Base-by-base conservation (phyloP, 116 monocot species). In the Iris pallida region DNA sequence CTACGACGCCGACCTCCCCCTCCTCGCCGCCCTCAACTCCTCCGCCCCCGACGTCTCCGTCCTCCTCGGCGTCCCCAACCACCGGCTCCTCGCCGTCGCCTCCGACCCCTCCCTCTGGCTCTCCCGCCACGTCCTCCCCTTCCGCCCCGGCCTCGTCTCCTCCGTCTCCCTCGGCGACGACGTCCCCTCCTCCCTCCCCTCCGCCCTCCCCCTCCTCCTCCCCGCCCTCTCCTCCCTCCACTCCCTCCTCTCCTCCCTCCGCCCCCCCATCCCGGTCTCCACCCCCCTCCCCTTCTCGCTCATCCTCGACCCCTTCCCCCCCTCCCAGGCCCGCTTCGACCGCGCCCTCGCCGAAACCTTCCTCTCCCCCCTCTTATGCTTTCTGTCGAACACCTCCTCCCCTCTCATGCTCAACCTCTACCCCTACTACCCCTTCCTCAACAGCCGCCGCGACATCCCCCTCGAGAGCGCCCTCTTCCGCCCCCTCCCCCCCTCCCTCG, bases 241-340 rank as follows among this genome's bases (percentile, higher is more conserved):
- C 45, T 15, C 72, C 64, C 82, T 85, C 2, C 67, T 94, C 57
- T 45, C 71, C 47, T 20, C 71, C 3, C 47, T 80, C 58, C 76
- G 73, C 53, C 78, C 89, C 60, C 63, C 77, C 16, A 45, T 62
- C 58, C 16, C 75, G 8, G 59, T 95, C 70, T 97, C 97, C 18
- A 83, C 92, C 16, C 83, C 92, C 3, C 79, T 84, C 46, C 83
- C 90, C 13, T 80, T 85, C 57, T 82, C 30, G 2, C 8, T 81
- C 54, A 65, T 93, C 65, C 77, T 82, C 63, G 78, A 98, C 66
- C 90, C 88, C 18, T 93, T 98, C 65, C 98, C 98, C 8, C 98
- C 98, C 0, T 98, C 98, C 6, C 88, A 86, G 60, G 87, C 93
- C 18, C 90, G 76, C 79, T 98, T 98, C 84, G 93, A 98, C 83